Percentiles rank a stretch among this genome's conserved stretches.
phyloP scores from a whole-genome alignment of 805 yeast species.

The Lachancea dasiensis region DNA sequence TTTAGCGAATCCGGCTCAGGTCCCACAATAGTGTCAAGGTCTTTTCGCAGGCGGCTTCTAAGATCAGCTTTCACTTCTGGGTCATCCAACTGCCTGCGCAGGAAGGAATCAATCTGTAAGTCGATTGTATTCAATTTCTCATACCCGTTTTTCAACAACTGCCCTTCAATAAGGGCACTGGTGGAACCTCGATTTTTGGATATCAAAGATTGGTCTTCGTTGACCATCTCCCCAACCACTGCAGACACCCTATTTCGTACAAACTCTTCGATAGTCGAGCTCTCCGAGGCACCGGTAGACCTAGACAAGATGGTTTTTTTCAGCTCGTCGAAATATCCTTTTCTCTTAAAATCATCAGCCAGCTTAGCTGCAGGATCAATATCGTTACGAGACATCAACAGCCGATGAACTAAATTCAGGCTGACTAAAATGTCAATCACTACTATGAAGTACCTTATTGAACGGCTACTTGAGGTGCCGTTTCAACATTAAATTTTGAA shows the following conservation, averaged over 20 bases:
- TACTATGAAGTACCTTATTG: no score
- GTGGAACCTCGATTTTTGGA: constrained; percentile 33
- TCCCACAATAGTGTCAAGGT: not conserved
- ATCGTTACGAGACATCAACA: constrained; percentile 1
- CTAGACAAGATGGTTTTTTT: constrained; percentile 24
- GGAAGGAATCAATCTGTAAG: constrained; percentile 18
- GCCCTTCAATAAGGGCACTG: constrained; percentile 30
- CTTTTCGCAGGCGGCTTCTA: constrained; percentile 4
- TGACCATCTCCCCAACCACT: constrained; percentile 26
- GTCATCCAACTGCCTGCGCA: constrained; percentile 18
- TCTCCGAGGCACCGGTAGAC: constrained; percentile 5
- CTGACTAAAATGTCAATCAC: no score
- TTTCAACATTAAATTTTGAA: no score
- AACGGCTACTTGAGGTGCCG: no score
- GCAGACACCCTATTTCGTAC: constrained; percentile 19
- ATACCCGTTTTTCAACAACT: constrained; percentile 27
- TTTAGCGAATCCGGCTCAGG: no score
- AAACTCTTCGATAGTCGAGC: constrained; percentile 13
- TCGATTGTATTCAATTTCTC: constrained; percentile 16
- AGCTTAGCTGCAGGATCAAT: constrained; percentile 24
- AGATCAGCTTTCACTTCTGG: constrained; percentile 17
- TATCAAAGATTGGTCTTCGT: constrained; percentile 26
- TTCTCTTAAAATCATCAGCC: constrained; percentile 28
- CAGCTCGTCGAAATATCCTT: constrained; percentile 30
- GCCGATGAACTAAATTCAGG: no score